Conservation (phyloP, 441 rosid genomes). For the Flueggea neowawraea region DNA sequence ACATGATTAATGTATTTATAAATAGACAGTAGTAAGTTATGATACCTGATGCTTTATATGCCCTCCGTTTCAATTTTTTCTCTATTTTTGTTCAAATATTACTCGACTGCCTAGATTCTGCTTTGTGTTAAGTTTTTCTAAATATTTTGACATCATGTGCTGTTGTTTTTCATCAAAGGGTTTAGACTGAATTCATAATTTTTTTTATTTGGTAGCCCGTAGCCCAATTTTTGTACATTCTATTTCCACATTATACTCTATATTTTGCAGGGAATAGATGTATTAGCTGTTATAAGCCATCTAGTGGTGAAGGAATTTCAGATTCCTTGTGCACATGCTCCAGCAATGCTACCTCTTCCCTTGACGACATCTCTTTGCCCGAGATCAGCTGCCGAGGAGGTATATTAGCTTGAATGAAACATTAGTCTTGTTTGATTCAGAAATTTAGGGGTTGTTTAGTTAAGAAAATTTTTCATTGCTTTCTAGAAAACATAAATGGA, state of each 20-base stretch:
- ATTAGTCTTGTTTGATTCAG: background rate
- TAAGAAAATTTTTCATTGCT: too few species aligned
- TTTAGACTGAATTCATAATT: too few species aligned
- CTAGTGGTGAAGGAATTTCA: slow-evolving; percentile 59
- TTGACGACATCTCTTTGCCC: slow-evolving; percentile 40
- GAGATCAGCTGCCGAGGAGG: slow-evolving; percentile 79
- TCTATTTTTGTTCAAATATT: too few species aligned
- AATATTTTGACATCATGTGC: background rate
- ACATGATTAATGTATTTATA: too few species aligned
- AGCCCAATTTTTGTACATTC: background rate
- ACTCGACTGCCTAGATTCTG: too few species aligned
- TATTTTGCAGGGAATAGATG: slow-evolving; percentile 50
- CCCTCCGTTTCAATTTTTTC: too few species aligned
- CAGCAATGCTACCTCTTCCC: slow-evolving; percentile 47
- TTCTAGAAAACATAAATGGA: too few species aligned
- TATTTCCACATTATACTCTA: background rate
- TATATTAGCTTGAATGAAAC: slow-evolving; percentile 21
- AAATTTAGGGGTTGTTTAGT: too few species aligned
- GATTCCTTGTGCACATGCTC: slow-evolving; percentile 74
- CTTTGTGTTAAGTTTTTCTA: background rate
- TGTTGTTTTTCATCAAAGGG: background rate
- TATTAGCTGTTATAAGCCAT: slow-evolving; percentile 61
- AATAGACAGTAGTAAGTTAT: too few species aligned
- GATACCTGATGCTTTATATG: too few species aligned
- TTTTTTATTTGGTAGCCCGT: too few species aligned